Evolutionary conservation across 352 stramenopile species (phyloP), one percentile per base, ranked within the genome.

Genomic region (Halophytophthora polymorphica): DNA sequence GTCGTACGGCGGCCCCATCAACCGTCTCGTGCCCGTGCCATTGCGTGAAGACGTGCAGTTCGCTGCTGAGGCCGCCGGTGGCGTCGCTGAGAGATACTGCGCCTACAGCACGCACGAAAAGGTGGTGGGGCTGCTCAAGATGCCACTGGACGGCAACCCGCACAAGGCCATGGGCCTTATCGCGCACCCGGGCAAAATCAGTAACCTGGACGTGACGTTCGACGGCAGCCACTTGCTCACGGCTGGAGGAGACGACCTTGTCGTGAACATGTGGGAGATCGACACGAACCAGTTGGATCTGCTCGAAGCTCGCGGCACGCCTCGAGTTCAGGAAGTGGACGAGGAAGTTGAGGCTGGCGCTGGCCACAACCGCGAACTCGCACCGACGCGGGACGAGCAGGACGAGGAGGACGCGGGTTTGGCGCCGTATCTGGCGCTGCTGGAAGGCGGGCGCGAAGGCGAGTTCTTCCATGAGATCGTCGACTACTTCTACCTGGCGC

Each of bases 401-500:
- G 51, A 58, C 14, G 39, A 55, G 22, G 43, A 62, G 2, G 54
- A 46, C 42, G 50, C 45, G 49, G 66, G 34, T 38, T 46, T 96
- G 1, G 69, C 81, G 36, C 85, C 90, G 10, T 98, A 86, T 51
- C 53, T 96, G 39, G 69, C 84, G 19, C 66, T 97, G 17, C 67
- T 98, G 5, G 88, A 97, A 66, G 90, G 89, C 38, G 90, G 85
- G 15, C 51, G 55, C 2, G 66, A 88, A 6, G 90, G 91, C 0
- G 74, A 69, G 21, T 88, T 97, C 47, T 94, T 91, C 64, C 63
- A 96, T 42, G 88, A 98, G 35, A 90, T 98, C 13, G 82, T 97
- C 28, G 90, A 98, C 58, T 98, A 96, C 66, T 98, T 98, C 61
- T 98, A 97, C 63, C 91, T 97, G 50, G 83, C 83, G 2, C 87